These are phyloP conservation scores for Viola odorata DNA, from an alignment of 345 rosid species.

Conservation along the genomic window DNA sequence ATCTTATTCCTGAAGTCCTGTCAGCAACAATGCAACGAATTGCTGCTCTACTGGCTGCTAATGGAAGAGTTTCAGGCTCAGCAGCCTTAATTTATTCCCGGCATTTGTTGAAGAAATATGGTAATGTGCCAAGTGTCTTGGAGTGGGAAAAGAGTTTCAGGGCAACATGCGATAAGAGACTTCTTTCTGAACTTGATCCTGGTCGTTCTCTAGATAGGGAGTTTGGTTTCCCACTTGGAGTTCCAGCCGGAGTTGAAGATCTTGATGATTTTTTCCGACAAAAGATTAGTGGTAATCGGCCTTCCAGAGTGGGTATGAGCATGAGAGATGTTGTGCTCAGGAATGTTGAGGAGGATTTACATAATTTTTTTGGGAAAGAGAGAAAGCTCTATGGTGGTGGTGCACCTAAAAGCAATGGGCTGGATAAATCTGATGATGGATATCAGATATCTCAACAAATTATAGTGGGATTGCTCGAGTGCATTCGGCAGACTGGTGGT, in stretches of 20 bases:
- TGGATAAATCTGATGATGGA: conserved; percentile 69
- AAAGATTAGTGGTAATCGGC: conserved; percentile 55
- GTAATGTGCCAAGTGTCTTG: conserved; percentile 63
- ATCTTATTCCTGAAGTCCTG: conserved; percentile 87
- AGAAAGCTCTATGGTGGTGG: conserved; percentile 55
- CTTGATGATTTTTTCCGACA: conserved; percentile 81
- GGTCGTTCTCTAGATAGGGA: conserved; percentile 64
- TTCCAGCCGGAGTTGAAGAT: conserved; percentile 78
- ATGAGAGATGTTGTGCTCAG: conserved; percentile 82
- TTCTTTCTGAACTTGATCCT: conserved; percentile 85
- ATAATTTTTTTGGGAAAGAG: conserved; percentile 46
- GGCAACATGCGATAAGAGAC: conserved; percentile 67
- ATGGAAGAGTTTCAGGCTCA: conserved; percentile 65
- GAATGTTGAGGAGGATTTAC: conserved; percentile 60
- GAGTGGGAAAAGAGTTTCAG: conserved; percentile 86
- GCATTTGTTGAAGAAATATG: conserved; percentile 69
- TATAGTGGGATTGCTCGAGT: conserved; percentile 62
- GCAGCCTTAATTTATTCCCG: conserved; percentile 69
- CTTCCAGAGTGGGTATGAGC: conserved; percentile 68
- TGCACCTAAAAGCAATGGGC: conserved; percentile 37
- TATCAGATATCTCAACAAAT: conserved; percentile 82
- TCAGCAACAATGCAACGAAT: conserved; percentile 57
- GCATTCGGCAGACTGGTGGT: conserved; percentile 87
- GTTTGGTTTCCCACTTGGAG: conserved; percentile 73
- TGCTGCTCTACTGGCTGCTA: conserved; percentile 52